Base-by-base conservation (phyloP, 1,284 basidiomycete species). In the Malassezia restricta region DNA sequence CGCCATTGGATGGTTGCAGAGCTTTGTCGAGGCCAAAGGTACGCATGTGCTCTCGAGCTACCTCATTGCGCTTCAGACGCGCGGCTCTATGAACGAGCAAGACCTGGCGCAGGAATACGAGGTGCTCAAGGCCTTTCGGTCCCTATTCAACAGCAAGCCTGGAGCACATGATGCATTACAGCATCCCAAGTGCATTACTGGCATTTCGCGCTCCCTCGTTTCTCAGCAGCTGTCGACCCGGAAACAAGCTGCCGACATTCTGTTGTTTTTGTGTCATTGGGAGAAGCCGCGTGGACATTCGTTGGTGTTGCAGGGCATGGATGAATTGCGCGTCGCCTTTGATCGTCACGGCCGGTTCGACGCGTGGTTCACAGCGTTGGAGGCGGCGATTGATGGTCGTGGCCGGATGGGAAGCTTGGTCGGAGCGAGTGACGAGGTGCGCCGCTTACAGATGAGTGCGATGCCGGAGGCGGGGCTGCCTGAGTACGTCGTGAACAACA, bases 391-490 rank as follows among this genome's bases (percentile, higher is more conserved):
- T 11, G 80, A 82, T 41, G 89, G 90, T 1, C 77, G 89, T 54
- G 92, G 94, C 1, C 85, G 83, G 73, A 92, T 96, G 88, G 92
- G 92, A 2, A 92, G 86, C 68, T 75, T 86, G 43, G 92, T 98
- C 7, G 92, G 94, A 2, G 87, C 88, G 8, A 91, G 88, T 62
- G 86, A 91, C 32, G 87, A 94, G 58, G 80, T 92, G 54, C 82
- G 80, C 68, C 82, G 65, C 54, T 58, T 73, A 31, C 65, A 63
- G 50, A 46, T 68, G n/a, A 58, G 61, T 15, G 63, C 64, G 39
- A 74, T 90, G 55, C 84, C 84, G 59, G 88, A 91, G 52, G 91
- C 88, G 64, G 83, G 84, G 68, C 85, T 91, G 64, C 71, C 83
- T 77, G 52, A 56, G 39, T 66, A 63, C 39, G 60, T 59, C 41